Evolutionary conservation across 1,139 yeast species (phyloP), one percentile per base, ranked within the genome.

Genomic region (Meyerozyma carpophila): DNA sequence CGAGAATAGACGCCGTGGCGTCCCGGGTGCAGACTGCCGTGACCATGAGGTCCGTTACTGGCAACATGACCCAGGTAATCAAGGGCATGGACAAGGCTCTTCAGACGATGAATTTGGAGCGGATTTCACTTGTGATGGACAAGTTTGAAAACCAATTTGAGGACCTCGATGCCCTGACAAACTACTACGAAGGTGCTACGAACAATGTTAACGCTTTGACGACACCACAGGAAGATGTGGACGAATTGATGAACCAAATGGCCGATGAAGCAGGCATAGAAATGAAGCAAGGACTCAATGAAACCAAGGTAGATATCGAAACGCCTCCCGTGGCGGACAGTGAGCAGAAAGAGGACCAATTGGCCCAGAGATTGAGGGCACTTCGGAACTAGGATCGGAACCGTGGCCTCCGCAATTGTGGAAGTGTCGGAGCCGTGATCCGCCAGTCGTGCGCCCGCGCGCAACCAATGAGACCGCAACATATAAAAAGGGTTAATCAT

Each of bases 241-340:
- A 93, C 62, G 79, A 85, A 48, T 72, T 94, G 57, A 79, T 94
- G 87, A 90, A 77, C 58, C 91, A 88, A 63, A 93, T 94, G 29
- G 98, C 98, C 0, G 99, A 94, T 61, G 98, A 93, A 62, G 97
- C 97, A 1, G 98, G 98, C 2, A 72, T 94, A 41, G 98, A 94
- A 61, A 74, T 93, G 73, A 84, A 84, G 56, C 98, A 91, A 52
- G 85, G 87, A 34, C 68, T 84, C 60, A 74, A 75, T 57, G 86
- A 78, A 46, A 70, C 78, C 20, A 71, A 77, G 48, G 77, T 73
- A 3, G 77, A 71, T 36, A 63, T 73, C 24, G 52, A 61, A 24
- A 61, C 67, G 20, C 66, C 75, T 13, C 75, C 77, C 1, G 54
- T 59, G 18, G 53, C 60, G 20, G 65, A 71, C 41, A 61, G 70